These are phyloP conservation scores for Sporothrix pallida DNA, from an alignment of 2,329 filamentous ascomycete species.

Conservation along the genomic window DNA sequence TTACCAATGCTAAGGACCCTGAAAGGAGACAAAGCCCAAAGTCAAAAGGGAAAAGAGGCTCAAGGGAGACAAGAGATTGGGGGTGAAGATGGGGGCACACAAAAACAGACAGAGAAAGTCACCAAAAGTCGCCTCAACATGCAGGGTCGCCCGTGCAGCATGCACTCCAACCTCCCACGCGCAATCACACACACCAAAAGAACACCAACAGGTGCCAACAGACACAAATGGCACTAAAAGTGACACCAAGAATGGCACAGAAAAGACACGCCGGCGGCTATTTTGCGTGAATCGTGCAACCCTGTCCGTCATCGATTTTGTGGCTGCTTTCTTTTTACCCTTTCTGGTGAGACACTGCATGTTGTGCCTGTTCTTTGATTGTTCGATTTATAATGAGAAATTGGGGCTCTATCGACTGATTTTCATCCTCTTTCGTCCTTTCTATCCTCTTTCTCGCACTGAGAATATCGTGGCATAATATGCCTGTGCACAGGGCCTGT, in stretches of 20 bases:
- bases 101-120: not conserved
- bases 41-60: not conserved
- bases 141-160: slow-evolving; percentile 12
- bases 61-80: not conserved
- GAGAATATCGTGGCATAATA: no score
- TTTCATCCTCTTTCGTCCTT: not conserved
- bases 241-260: no score
- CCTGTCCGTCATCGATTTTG: slow-evolving; percentile 8
- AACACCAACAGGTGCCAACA: not conserved
- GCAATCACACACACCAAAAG: not conserved
- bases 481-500: not conserved
- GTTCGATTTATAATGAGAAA: not conserved
- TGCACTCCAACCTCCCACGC: slow-evolving; percentile 2
- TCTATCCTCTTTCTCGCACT: no score
- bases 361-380: not conserved
- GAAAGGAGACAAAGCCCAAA: not conserved
- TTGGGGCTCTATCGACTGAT: not conserved
- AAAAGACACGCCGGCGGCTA: slow-evolving; percentile 8
- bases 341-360: slow-evolving; percentile 5
- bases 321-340: not conserved
- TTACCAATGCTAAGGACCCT: slow-evolving; percentile 7
- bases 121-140: slow-evolving; percentile 10
- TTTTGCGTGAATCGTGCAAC: slow-evolving; percentile 11
- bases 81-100: not conserved
- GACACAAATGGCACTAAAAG: not conserved